A percentile compares a stretch with the other conserved stretches of the same genome.
These are phyloP conservation scores for Endoconidiophora polonica DNA, from an alignment of 2,329 filamentous ascomycete species.

Conservation along the genomic window DNA sequence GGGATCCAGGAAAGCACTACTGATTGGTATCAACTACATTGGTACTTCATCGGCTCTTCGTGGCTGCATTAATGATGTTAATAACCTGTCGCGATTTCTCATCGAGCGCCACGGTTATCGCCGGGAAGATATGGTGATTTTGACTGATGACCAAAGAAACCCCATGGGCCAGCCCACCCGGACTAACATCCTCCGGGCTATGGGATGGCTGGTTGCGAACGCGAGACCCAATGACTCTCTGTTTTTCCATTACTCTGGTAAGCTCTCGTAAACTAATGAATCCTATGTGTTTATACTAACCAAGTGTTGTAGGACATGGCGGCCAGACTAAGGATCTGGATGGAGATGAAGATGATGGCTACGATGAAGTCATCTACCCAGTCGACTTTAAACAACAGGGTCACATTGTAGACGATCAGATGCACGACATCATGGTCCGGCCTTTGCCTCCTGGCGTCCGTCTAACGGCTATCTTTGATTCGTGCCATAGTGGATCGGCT, in stretches of 20 bases:
- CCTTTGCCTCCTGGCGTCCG: conserved; percentile 51
- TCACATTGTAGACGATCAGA: conserved; percentile 41
- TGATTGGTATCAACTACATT: conserved; percentile 47
- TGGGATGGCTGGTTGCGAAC: conserved; percentile 43
- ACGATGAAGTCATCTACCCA: conserved; percentile 41
- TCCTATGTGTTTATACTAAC: neutral
- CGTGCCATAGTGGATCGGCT: conserved; percentile 40
- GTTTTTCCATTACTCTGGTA: conserved; percentile 41
- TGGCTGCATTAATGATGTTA: conserved; percentile 44
- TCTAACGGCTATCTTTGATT: conserved; percentile 38
- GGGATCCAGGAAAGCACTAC: conserved; percentile 49
- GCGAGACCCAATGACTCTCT: conserved; percentile 38
- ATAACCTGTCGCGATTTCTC: conserved; percentile 40
- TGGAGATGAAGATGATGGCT: conserved; percentile 40
- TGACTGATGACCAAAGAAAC: conserved; percentile 41
- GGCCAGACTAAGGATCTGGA: conserved; percentile 38
- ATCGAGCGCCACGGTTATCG: conserved; percentile 38
- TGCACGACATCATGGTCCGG: conserved; percentile 46
- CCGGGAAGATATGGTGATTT: conserved; percentile 39
- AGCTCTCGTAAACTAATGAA: neutral
- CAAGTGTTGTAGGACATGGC: conserved; percentile 27
- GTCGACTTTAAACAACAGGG: conserved; percentile 36
- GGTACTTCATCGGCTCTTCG: conserved; percentile 37
- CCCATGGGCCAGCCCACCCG: conserved; percentile 40
- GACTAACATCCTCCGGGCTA: conserved; percentile 36